Conservation (phyloP, 2,329 filamentous ascomycete species). For the Ophiostoma perfectum region DNA sequence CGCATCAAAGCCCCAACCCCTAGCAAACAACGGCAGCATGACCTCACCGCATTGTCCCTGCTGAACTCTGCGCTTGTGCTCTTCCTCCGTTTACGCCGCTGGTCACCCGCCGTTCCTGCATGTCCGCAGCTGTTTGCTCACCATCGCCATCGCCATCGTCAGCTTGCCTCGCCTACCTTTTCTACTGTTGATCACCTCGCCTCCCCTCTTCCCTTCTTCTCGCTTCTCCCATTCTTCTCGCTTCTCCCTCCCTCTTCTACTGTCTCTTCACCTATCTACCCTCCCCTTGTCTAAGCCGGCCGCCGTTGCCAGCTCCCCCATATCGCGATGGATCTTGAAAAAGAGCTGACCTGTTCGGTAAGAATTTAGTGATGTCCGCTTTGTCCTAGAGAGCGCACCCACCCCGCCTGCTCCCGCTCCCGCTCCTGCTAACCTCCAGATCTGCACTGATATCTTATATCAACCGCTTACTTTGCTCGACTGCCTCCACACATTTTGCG, state of each 20-base stretch:
- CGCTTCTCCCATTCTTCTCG: not conserved
- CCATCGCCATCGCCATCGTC: not conserved
- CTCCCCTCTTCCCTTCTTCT: not conserved
- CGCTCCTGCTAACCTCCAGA: slow-evolving; percentile 48
- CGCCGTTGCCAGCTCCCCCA: not conserved
- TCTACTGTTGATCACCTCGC: not conserved
- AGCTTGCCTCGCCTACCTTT: not conserved
- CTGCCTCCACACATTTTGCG: slow-evolving; percentile 94
- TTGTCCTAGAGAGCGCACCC: slow-evolving; percentile 28
- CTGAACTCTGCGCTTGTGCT: slow-evolving; percentile 5
- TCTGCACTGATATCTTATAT: slow-evolving; percentile 92
- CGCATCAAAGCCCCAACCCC: not conserved
- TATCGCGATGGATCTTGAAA: slow-evolving; percentile 68
- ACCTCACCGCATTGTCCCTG: slow-evolving; percentile 13
- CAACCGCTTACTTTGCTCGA: slow-evolving; percentile 87
- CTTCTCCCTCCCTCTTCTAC: not conserved
- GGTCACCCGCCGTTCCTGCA: slow-evolving; percentile 2
- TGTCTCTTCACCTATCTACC: not conserved
- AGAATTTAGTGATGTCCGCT: slow-evolving; percentile 33
- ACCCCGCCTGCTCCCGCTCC: not conserved
- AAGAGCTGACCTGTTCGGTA: slow-evolving; percentile 92
- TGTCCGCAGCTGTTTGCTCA: slow-evolving; percentile 12
- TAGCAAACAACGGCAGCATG: slow-evolving; percentile 12
- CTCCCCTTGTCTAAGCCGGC: not conserved
- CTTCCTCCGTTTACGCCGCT: slow-evolving; percentile 17